Evolutionary conservation across 1,284 basidiomycete genomes (phyloP), one percentile per base, ranked within the genome.

Genomic region (Malassezia yamatoensis): DNA sequence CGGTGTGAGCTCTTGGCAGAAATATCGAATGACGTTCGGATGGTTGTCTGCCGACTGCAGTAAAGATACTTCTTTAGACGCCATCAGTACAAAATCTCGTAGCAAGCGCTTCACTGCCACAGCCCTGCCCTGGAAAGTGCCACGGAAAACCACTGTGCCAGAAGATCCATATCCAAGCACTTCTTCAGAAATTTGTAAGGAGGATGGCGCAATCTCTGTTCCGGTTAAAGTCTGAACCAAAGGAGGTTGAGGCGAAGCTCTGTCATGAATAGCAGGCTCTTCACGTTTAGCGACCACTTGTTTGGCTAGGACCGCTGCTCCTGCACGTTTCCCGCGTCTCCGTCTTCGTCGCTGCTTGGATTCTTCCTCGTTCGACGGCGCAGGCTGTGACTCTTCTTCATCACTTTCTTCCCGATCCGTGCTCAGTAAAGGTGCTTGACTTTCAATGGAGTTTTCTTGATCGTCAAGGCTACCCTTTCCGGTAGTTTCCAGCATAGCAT

Each of bases 71-170:
- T 98, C 94, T 54, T 93, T 87, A 9, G 86, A 83, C 1, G 93
- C 91, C 34, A 98, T 83, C 0, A 89, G 90, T 47, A 94, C 89
- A 72, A 96, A 98, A 75, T 96, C 91, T 65, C 86, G 86, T 24
- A 98, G 81, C 12, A 98, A 81, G 0, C 94, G 86, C 77, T 98
- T 98, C 60, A 98, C 91, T 5, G 93, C 93, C 1, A 98, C 93
- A 0, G 90, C 87, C 50, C 94, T 84, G 0, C 90, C 90, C 77
- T 96, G 93, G 49, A 96, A 83, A 4, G 88, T 88, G 3, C 94
- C 93, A 70, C 86, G 84, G 76, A 85, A 89, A 0, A 96, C 91
- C 32, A 96, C 87, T 0, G 93, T 96, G 4, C 93, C 93, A 64
- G 94, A 90, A 0, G 91, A 96, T 5, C 93, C 93, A 68, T 88